Conservation (phyloP, 2,329 filamentous ascomycete genomes). For the Daldinia eschscholtzii region DNA sequence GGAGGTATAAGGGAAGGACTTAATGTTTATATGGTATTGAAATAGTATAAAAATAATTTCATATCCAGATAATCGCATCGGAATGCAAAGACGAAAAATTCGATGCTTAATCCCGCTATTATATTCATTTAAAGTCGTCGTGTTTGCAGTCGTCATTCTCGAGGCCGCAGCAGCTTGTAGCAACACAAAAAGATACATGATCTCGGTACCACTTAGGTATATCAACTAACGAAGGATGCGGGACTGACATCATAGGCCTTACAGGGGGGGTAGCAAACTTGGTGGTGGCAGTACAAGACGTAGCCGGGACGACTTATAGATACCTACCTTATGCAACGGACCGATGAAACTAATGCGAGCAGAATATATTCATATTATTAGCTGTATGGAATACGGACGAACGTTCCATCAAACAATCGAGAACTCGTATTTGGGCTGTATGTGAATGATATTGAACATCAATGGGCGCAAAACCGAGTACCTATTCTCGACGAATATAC, state of each 20-base stretch:
- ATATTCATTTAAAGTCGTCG: not conserved
- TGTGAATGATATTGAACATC: not conserved
- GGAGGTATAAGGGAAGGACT: not conserved
- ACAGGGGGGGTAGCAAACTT: not conserved
- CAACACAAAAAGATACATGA: not conserved
- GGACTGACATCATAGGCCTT: conserved; percentile 4
- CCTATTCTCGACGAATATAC: conserved; percentile 9
- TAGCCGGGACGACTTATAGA: not conserved
- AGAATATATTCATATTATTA: too few species aligned
- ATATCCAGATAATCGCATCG: not conserved
- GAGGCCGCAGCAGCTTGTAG: conserved; percentile 6
- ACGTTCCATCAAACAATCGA: conserved; percentile 6
- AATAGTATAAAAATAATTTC: not conserved
- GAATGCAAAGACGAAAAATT: not conserved
- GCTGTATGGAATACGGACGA: conserved; percentile 17
- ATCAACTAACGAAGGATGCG: not conserved
- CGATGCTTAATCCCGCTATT: not conserved
- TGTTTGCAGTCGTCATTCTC: conserved; percentile 2
- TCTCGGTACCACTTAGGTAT: not conserved
- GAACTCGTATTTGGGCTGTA: not conserved
- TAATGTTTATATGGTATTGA: not conserved
- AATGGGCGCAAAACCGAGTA: not conserved
- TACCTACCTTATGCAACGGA: too few species aligned
- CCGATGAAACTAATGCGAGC: not conserved
- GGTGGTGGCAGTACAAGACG: conserved; percentile 1